Conservation (phyloP, 345 rosid genomes). For the Alliaria petiolata region DNA sequence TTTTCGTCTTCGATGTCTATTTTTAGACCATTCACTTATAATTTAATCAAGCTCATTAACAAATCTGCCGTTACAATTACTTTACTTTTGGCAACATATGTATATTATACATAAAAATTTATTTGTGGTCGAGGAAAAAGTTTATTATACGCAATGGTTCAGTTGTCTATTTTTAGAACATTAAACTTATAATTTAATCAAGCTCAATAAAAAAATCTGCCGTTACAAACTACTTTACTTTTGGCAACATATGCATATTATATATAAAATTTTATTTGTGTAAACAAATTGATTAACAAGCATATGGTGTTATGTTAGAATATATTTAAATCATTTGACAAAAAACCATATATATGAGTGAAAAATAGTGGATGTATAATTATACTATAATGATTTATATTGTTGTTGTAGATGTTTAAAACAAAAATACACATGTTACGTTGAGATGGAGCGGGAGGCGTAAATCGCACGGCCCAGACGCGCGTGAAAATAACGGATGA, state of each 20-base stretch:
- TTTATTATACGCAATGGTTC: no score
- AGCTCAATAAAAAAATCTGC: no score
- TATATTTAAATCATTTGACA: no score
- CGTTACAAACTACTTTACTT: not conserved
- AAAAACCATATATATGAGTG: no score
- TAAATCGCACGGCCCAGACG: slow-evolving; percentile 14
- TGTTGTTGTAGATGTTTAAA: no score
- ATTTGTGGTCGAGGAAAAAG: not conserved
- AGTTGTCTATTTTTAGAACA: no score
- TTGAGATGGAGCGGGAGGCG: not conserved
- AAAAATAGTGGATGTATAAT: no score
- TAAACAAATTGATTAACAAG: no score
- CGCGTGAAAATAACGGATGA: not conserved
- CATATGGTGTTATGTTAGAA: no score
- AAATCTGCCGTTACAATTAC: not conserved
- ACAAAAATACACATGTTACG: no score
- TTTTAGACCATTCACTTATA: not conserved
- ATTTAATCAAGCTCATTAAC: not conserved
- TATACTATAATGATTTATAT: no score
- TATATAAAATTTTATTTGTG: not conserved
- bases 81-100: not conserved
- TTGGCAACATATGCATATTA: not conserved
- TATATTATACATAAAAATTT: not conserved
- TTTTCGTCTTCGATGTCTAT: not conserved
- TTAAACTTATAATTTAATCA: no score